Evolutionary conservation across 495 filamentous ascomycete species (phyloP).

Genomic region (Penicillium longicatenatum): DNA sequence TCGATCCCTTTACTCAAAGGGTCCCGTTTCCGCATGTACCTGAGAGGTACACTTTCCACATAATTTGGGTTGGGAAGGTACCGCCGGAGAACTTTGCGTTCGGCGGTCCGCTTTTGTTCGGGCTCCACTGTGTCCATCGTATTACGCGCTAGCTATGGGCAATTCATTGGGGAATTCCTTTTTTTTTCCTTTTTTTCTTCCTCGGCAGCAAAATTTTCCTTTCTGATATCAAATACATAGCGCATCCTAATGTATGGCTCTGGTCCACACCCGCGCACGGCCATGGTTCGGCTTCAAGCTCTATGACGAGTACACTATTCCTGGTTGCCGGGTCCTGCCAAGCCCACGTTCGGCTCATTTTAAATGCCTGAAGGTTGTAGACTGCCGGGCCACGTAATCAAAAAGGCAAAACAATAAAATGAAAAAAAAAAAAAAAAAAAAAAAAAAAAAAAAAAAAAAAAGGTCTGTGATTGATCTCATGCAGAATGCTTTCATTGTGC

Average conservation of each 20-base stretch:
- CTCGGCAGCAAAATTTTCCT: neutral
- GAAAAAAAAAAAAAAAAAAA: no score
- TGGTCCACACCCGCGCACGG: conserved; percentile 5
- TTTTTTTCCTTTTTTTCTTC: neutral
- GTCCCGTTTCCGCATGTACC: neutral
- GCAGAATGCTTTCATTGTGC: neutral
- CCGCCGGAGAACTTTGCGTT: conserved; percentile 14
- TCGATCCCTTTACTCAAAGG: neutral
- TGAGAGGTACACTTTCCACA: conserved; percentile 7
- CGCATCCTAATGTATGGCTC: neutral
- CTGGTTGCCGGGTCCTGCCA: conserved; percentile 23
- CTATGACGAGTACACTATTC: conserved; percentile 27
- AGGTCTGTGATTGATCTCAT: conserved; percentile 2
- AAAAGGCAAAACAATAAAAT: no score
- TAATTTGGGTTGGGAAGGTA: neutral
- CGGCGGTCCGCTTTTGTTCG: conserved; percentile 4
- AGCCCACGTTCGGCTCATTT: conserved; percentile 7
- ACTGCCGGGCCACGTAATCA: neutral
- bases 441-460: no score
- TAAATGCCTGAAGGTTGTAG: neutral
- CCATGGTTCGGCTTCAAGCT: conserved; percentile 6
- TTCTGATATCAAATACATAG: conserved; percentile 19
- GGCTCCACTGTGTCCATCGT: conserved; percentile 2
- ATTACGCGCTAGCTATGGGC: neutral
- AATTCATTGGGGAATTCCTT: neutral